phyloP scores from a whole-genome alignment of 805 yeast genomes.

The Pichia cabralensis region DNA sequence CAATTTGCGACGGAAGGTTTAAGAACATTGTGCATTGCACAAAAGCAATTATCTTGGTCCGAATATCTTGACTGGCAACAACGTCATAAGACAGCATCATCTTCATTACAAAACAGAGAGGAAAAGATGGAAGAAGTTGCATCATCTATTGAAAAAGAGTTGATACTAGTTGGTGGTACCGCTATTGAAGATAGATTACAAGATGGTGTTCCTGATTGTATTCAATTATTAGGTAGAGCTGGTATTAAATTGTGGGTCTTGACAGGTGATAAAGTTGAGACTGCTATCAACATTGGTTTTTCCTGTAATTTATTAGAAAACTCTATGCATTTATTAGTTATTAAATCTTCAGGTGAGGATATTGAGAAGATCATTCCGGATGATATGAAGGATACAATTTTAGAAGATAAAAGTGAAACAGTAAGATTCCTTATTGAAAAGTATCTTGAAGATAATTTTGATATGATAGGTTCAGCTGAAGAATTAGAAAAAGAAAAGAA shows the following conservation, averaged over 20 bases:
- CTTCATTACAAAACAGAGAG: conserved; percentile 53
- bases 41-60: conserved; percentile 51
- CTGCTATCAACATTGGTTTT: conserved; percentile 81
- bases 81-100: conserved; percentile 54
- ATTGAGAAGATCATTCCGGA: conserved; percentile 32
- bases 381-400: conserved; percentile 16
- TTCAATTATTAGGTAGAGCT: conserved; percentile 56
- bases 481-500: conserved; percentile 48
- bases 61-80: conserved; percentile 56
- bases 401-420: conserved; percentile 19
- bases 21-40: conserved; percentile 74
- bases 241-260: conserved; percentile 82
- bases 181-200: conserved; percentile 81
- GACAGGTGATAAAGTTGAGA: conserved; percentile 85
- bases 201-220: conserved; percentile 81
- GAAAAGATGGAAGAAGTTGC: conserved; percentile 67
- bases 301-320: conserved; percentile 69
- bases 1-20: conserved; percentile 77
- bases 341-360: conserved; percentile 51
- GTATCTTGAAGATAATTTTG: conserved; percentile 46
- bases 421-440: conserved; percentile 41
- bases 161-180: conserved; percentile 67
- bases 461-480: conserved; percentile 46
- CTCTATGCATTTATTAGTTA: conserved; percentile 64
- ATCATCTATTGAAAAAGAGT: conserved; percentile 58